These are phyloP conservation scores for Sophora flavescens DNA, from an alignment of 306 rosid species.

Conservation along the genomic window DNA sequence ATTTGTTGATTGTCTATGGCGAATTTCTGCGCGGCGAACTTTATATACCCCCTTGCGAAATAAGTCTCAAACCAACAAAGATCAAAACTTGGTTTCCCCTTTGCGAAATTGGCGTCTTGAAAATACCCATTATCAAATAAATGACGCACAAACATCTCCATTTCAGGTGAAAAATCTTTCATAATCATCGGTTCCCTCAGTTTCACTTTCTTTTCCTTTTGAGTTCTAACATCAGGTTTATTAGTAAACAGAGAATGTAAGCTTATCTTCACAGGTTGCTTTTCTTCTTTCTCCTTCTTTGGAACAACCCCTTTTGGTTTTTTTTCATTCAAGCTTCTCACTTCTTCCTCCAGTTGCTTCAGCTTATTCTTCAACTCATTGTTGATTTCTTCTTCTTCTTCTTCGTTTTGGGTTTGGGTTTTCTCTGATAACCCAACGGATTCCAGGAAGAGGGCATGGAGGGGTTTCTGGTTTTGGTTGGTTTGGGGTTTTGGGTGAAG, in stretches of 20 bases:
- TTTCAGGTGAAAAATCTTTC: constrained; percentile 65
- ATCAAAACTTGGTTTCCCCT: constrained; percentile 48
- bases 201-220: constrained; percentile 3
- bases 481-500: constrained; percentile 16
- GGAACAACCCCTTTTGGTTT: background rate
- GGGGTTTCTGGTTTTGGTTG: constrained; percentile 41
- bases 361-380: constrained; percentile 47
- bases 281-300: constrained; percentile 12
- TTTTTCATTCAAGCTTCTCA: constrained; percentile 40
- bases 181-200: constrained; percentile 40
- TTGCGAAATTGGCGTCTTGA: constrained; percentile 60
- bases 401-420: constrained; percentile 13
- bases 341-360: constrained; percentile 46
- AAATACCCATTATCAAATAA: constrained; percentile 70
- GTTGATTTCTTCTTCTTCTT: background rate
- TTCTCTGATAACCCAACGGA: constrained; percentile 46
- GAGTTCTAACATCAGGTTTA: background rate
- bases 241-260: constrained; percentile 47
- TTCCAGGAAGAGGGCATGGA: constrained; percentile 56
- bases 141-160: constrained; percentile 59
- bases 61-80: constrained; percentile 55
- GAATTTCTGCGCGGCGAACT: constrained; percentile 59
- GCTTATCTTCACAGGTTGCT: constrained; percentile 36
- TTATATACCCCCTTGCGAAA: constrained; percentile 55
- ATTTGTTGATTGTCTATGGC: constrained; percentile 68